Conservation (phyloP, 1,284 basidiomycete genomes). For the Thelephora terrestris region DNA sequence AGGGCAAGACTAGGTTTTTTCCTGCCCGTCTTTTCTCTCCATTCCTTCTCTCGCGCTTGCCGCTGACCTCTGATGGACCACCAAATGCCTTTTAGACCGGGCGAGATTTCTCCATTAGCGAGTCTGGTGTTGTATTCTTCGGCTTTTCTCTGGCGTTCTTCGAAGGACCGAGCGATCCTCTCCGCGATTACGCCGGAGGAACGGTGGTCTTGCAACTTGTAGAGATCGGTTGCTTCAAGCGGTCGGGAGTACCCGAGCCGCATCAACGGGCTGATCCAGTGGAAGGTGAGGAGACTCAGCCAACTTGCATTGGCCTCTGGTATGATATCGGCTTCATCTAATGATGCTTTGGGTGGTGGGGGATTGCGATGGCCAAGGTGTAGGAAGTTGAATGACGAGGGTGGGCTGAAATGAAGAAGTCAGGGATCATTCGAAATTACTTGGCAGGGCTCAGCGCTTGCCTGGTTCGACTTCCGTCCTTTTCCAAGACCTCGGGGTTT, state of each 20-base stretch:
- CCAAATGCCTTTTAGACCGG: constrained; percentile 41
- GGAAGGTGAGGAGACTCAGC: constrained; percentile 44
- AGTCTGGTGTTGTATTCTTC: constrained; percentile 64
- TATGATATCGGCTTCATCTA: constrained; percentile 41
- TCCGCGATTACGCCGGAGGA: constrained; percentile 50
- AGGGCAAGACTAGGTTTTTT: constrained; percentile 58
- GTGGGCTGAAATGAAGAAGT: too few species aligned
- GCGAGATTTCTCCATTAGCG: constrained; percentile 50
- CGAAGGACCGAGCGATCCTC: constrained; percentile 57
- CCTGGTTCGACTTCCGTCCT: too few species aligned
- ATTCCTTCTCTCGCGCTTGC: constrained; percentile 46
- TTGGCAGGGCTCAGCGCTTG: too few species aligned
- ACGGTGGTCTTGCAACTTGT: constrained; percentile 62
- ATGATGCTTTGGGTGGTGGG: constrained; percentile 36
- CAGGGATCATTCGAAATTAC: too few species aligned
- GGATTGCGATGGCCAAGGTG: constrained; percentile 17
- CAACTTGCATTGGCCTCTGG: constrained; percentile 43
- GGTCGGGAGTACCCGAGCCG: constrained; percentile 66
- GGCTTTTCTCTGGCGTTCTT: constrained; percentile 46
- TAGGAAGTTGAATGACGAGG: constrained; percentile 7
- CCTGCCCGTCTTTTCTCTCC: constrained; percentile 56
- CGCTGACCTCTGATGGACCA: constrained; percentile 52
- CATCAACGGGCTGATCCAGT: constrained; percentile 72
- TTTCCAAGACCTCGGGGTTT: too few species aligned
- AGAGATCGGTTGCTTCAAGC: constrained; percentile 78